phyloP scores from a whole-genome alignment of 2,329 filamentous ascomycete genomes.

The Botrytis galanthina region DNA sequence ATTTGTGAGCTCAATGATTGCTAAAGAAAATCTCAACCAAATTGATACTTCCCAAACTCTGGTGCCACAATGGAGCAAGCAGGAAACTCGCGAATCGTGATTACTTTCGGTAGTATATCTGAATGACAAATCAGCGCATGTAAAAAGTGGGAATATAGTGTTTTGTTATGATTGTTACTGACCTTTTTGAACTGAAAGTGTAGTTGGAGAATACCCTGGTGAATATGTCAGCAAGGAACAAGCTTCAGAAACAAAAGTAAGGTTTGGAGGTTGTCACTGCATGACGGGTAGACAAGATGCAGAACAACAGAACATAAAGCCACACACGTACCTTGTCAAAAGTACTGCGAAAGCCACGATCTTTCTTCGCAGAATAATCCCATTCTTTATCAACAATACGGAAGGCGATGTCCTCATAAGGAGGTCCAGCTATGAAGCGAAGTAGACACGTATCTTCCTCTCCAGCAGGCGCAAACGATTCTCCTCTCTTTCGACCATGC shows the following conservation, averaged over 20 bases:
- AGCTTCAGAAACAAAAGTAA: conserved; percentile 4
- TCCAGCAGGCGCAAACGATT: conserved; percentile 89
- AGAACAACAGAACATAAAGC: conserved; percentile 3
- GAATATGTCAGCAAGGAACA: conserved; percentile 36
- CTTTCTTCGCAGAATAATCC: conserved; percentile 96
- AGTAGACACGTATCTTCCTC: conserved; percentile 98
- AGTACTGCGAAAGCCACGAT: conserved; percentile 91
- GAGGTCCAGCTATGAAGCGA: conserved; percentile 89
- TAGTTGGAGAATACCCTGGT: conserved; percentile 85
- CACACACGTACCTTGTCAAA: conserved; percentile 82
- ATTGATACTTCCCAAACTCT: conserved; percentile 18
- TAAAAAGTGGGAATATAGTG: conserved; percentile 12
- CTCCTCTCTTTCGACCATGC: conserved; percentile 80
- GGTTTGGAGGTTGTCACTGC: conserved; percentile 11
- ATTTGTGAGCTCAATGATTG: conserved; percentile 29
- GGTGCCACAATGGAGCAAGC: conserved; percentile 7
- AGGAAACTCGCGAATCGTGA: conserved; percentile 13
- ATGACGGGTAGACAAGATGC: conserved; percentile 1
- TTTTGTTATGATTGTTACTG: conserved; percentile 33
- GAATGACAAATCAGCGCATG: conserved; percentile 29
- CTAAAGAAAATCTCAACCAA: conserved; percentile 31
- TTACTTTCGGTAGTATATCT: conserved; percentile 57
- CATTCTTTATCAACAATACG: conserved; percentile 97
- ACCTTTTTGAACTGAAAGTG: conserved; percentile 99
- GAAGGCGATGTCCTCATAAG: conserved; percentile 96